phyloP scores from a whole-genome alignment of 192 early-diverging fungal species.

The Kickxella alabastrina region DNA sequence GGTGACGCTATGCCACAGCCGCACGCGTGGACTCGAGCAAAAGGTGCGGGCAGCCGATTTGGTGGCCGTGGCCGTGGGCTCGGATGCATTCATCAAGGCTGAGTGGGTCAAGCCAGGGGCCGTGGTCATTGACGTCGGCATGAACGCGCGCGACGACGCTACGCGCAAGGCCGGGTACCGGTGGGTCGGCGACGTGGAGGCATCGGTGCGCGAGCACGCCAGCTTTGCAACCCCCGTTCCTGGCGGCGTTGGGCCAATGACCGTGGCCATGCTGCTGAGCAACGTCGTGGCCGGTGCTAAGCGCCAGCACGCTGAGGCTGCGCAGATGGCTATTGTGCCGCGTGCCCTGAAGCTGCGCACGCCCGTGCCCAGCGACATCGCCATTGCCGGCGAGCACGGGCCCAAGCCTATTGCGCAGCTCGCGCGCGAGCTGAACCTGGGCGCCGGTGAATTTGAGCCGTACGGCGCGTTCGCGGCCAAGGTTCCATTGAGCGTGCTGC shows the following conservation, averaged over 20 bases:
- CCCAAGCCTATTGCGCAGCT: conserved; percentile 81
- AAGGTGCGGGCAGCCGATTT: conserved; percentile 86
- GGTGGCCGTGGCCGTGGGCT: conserved; percentile 84
- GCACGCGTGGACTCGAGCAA: conserved; percentile 68
- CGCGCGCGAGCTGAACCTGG: conserved; percentile 81
- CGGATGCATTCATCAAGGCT: conserved; percentile 75
- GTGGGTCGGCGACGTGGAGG: conserved; percentile 93
- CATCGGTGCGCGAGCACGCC: conserved; percentile 64
- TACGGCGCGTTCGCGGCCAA: conserved; percentile 92
- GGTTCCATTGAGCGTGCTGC: conserved; percentile 74
- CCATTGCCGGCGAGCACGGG: conserved; percentile 83
- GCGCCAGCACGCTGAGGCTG: conserved; percentile 59
- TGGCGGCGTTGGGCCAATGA: conserved; percentile 99
- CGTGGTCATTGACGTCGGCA: conserved; percentile 97
- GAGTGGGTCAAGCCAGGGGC: conserved; percentile 94
- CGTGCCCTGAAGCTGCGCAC: conserved; percentile 61
- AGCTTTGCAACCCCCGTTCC: conserved; percentile 92
- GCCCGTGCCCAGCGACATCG: conserved; percentile 94
- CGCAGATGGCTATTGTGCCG: conserved; percentile 51
- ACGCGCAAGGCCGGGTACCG: conserved; percentile 88
- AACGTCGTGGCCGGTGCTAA: conserved; percentile 82
- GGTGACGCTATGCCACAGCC: conserved; percentile 92
- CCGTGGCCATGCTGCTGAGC: conserved; percentile 93
- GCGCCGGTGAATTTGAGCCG: conserved; percentile 72
- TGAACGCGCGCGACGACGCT: conserved; percentile 81